Evolutionary conservation across 495 filamentous ascomycete species (phyloP).

Genomic region (Acidiella bohemica): DNA sequence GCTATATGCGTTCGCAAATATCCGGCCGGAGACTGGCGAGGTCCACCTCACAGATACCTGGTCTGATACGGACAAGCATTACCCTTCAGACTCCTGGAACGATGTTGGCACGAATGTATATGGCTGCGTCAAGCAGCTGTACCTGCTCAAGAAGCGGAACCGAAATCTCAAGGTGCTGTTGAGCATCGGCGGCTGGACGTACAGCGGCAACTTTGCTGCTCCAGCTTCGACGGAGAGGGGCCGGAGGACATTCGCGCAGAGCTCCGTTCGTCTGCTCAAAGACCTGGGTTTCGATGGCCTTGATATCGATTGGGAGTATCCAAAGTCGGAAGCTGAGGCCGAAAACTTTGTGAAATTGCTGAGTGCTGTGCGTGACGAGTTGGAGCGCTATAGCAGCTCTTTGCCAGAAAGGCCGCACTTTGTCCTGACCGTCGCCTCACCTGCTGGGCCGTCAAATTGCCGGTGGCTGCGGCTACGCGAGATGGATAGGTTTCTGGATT

Average conservation of each 20-base stretch:
- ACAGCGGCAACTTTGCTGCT: slow-evolving; percentile 69
- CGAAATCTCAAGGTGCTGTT: slow-evolving; percentile 82
- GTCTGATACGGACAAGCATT: slow-evolving; percentile 79
- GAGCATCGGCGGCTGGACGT: slow-evolving; percentile 95
- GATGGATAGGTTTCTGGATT: slow-evolving; percentile 69
- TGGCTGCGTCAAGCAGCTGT: slow-evolving; percentile 88
- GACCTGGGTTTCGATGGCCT: slow-evolving; percentile 51
- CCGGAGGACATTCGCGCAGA: slow-evolving; percentile 51
- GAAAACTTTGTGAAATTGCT: slow-evolving; percentile 59
- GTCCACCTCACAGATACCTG: slow-evolving; percentile 75
- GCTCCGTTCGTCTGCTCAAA: slow-evolving; percentile 50
- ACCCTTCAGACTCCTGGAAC: slow-evolving; percentile 61
- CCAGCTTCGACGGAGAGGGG: slow-evolving; percentile 54
- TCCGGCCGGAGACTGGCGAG: slow-evolving; percentile 60
- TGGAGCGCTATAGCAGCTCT: slow-evolving; percentile 47
- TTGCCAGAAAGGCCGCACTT: slow-evolving; percentile 41
- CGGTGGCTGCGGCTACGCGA: slow-evolving; percentile 46
- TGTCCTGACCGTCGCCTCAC: slow-evolving; percentile 61
- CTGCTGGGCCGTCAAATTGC: slow-evolving; percentile 53
- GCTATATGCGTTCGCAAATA: slow-evolving; percentile 80
- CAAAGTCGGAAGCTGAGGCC: slow-evolving; percentile 44
- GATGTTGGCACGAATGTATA: slow-evolving; percentile 49
- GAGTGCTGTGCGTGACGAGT: slow-evolving; percentile 45
- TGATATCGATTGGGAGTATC: slow-evolving; percentile 62
- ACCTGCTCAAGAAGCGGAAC: slow-evolving; percentile 75